Conservation (phyloP, 371 early-diverging fungal genomes). For the Nosema bombycis region DNA sequence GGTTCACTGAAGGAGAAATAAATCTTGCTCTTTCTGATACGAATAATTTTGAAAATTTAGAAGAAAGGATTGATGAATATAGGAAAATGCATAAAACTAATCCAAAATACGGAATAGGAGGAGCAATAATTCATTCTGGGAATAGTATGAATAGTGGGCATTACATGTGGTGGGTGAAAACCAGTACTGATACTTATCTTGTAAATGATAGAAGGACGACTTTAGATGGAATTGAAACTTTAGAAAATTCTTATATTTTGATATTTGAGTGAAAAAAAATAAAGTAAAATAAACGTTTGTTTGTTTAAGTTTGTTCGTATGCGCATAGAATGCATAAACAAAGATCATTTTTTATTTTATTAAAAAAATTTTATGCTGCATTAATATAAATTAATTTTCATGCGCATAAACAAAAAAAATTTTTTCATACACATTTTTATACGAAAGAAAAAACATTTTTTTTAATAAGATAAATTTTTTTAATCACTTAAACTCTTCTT, state of each 20-base stretch:
- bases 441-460: background rate
- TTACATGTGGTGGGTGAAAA: slow-evolving; percentile 48
- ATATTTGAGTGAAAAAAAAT: background rate
- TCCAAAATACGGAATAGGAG: slow-evolving; percentile 14
- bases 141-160: slow-evolving; percentile 36
- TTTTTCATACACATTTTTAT: background rate
- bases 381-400: too few relatives aligned
- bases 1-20: slow-evolving; percentile 15
- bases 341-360: too few relatives aligned
- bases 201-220: slow-evolving; percentile 17
- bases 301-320: too few relatives aligned
- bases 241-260: slow-evolving; percentile 23
- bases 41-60: slow-evolving; percentile 2
- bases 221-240: slow-evolving; percentile 17
- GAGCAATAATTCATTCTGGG: slow-evolving; percentile 46
- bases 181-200: background rate
- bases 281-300: background rate
- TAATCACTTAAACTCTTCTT: slow-evolving; percentile 91
- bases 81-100: background rate
- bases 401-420: background rate
- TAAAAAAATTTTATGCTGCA: too few relatives aligned
- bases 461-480: slow-evolving; percentile 7
- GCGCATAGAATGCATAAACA: too few relatives aligned
- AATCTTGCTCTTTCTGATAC: background rate
- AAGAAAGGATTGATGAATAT: background rate